Conservation (phyloP, 306 rosid species). For the Rubus idaeus region DNA sequence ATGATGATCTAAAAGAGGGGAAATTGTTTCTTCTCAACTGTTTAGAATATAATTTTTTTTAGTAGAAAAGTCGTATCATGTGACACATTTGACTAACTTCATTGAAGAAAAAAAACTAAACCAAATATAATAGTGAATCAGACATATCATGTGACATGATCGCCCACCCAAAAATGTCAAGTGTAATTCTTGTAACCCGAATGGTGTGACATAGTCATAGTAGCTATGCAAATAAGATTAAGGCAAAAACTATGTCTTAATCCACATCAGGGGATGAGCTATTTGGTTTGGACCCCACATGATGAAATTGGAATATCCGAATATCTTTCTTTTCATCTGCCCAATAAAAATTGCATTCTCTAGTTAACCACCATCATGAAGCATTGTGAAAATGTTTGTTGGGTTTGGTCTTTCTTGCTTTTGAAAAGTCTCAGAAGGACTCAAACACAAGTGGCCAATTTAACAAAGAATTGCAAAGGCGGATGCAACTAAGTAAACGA, state of each 20-base stretch:
- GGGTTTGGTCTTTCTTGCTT: not conserved
- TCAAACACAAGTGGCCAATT: not conserved
- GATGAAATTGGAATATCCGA: not conserved
- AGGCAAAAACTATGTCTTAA: not conserved
- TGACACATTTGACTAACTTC: no score
- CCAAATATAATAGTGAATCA: no score
- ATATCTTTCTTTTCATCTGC: not conserved
- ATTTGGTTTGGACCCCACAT: not conserved
- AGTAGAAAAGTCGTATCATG: no score
- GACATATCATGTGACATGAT: no score
- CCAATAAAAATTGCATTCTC: not conserved
- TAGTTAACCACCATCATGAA: not conserved
- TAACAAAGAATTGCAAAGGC: not conserved
- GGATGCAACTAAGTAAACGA: not conserved
- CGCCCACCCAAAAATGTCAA: no score
- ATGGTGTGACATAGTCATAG: no score
- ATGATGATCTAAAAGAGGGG: no score
- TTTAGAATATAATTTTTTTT: no score
- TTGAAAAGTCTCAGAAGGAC: not conserved
- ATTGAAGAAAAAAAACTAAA: no score
- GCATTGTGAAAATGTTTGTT: not conserved
- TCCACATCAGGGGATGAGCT: not conserved
- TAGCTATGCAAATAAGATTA: no score
- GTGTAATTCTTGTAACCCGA: no score
- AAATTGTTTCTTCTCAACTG: no score